Evolutionary conservation across 176 grass and related monocot species (phyloP), one percentile per base, ranked within the genome.

Genomic region (Bolboschoenus planiculmis): DNA sequence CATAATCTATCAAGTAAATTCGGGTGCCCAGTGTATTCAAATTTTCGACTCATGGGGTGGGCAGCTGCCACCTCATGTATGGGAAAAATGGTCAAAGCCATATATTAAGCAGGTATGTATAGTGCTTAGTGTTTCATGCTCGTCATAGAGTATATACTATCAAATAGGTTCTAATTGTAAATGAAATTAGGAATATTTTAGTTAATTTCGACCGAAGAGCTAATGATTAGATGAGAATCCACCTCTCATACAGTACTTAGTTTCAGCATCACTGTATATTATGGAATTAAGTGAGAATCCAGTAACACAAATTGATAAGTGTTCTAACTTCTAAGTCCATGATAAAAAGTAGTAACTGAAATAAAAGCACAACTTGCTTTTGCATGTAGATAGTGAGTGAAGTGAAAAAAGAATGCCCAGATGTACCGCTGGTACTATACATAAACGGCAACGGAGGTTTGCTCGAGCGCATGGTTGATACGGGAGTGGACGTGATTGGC

Each of bases 1-100:
- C 56, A 88, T 95, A 72, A 93, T 98, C 84, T 98, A 88, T 81
- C 92, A 98, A 93, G 82, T 95, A 81, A 95, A 95, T 51, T 98
- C 92, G 53, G 96, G 96, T 62, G 96, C 96, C 75, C 92, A 95
- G 26, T 98, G 96, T 83, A 88, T 98, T 88, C 96, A 98, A 57
- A 98, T 98, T 87, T 98, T 98, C 86, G 96, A 98, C 87, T 98
- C 96, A 76, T 98, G 96, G 96, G 96, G 96, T 86, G 96, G 92
- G 23, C 96, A 98, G 82, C 85, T 98, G 66, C 96, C 96, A 55
- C 96, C 96, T 61, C 91, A 98, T 93, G 82, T 98, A 24, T 98
- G 96, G 96, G 96, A 98, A 59, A 62, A 90, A 59, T 98, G 96
- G 96, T 98, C 96, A 78, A 98, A 98, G 86, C 92, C 96, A 83